phyloP scores from a whole-genome alignment of 1,284 basidiomycete species.

The Leccinum cinnamomeum region DNA sequence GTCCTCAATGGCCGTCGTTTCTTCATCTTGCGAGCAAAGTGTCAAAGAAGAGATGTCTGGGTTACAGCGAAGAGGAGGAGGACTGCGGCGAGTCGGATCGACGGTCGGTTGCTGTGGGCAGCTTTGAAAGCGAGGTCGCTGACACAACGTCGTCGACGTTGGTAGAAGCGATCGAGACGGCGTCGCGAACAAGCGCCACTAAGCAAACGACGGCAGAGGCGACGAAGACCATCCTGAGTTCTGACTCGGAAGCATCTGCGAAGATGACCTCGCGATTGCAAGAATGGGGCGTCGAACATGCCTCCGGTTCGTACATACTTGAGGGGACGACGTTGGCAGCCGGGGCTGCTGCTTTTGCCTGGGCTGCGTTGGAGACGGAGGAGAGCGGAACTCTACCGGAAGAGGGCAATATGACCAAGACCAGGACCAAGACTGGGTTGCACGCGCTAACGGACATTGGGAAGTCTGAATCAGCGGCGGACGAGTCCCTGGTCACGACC shows the following conservation, averaged over 20 bases:
- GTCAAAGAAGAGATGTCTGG: neutral
- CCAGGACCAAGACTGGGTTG: neutral
- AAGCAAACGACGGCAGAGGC: neutral
- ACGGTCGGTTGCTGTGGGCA: neutral
- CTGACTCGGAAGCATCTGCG: neutral
- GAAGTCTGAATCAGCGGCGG: neutral
- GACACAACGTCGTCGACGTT: neutral
- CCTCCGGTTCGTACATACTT: neutral
- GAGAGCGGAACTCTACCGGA: neutral
- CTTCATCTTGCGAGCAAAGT: neutral
- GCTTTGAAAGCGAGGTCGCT: neutral
- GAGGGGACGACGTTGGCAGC: neutral
- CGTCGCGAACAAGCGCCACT: neutral
- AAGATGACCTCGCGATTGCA: neutral
- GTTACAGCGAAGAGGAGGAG: neutral
- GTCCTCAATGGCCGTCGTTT: neutral
- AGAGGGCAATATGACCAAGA: neutral
- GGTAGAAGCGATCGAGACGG: neutral
- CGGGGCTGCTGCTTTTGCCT: neutral
- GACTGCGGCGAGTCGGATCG: neutral
- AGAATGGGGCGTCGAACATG: neutral
- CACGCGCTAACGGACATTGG: neutral
- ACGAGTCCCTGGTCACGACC: neutral
- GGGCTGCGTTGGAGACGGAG: neutral
- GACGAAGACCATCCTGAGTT: neutral